Evolutionary conservation across 768 basidiomycete genomes (phyloP), one percentile per base, ranked within the genome.

Genomic region (Termitomyces sp.): DNA sequence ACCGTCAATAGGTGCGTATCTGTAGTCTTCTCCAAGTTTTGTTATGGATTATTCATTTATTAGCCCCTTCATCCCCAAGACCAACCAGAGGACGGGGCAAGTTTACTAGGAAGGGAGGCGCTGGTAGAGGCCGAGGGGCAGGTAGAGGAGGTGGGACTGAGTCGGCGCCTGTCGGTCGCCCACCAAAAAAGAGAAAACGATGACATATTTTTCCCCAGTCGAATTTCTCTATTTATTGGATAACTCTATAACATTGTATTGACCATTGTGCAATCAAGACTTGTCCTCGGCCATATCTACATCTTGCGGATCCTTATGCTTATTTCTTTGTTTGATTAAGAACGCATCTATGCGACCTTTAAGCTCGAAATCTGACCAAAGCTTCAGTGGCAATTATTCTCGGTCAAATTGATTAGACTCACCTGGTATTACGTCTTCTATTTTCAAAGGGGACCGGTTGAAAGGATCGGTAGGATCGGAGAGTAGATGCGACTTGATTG

Each of bases 391-490:
- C 13, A 10, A 28, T 20, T 28, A 26, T 30, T 16, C 13, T 30
- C 6, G 35, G 13, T 22, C 36, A 6, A 20, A 28, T 18, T 40
- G 12, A 22, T 32, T 10, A 12, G 13, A 14, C 42, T 51, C 85
- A 93, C 94, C 73, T 28, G 92, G 83, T 58, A 86, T 69, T 14
- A 95, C 87, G 12, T 95, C 90, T 55, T 88, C 89, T 61, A 94
- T 84, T 10, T 76, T 71, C 28, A 97, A 76, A 2, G 96, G 92
- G 35, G 79, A 75, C 30, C 97, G 87, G 72, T 98, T 99, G 82
- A 98, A 99, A 1, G 97, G 97, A 71, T 99, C 97, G 54, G 85
- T 91, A 18, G 86, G 73, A 65, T 97, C 95, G 0, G 94, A 96
- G 20, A 99, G 76, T 36, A 98, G 75, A 70, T 97, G 94, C 1